phyloP scores from a whole-genome alignment of 106 monocot genomes.

The Apostasia shenzhenica region DNA sequence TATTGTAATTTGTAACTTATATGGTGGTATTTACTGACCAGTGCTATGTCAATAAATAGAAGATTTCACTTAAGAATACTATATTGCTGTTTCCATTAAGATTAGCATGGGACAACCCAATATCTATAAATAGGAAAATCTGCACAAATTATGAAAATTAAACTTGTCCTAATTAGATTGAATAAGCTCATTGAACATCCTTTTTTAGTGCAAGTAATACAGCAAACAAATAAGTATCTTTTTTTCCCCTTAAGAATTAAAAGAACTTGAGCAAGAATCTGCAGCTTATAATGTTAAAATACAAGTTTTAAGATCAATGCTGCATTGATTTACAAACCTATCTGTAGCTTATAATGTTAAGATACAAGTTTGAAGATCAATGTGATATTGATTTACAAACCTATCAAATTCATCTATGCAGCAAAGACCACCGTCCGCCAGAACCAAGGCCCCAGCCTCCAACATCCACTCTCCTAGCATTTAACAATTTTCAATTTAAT shows the following conservation, averaged over 20 bases:
- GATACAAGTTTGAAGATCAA: not conserved
- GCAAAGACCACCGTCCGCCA: constrained; percentile 98
- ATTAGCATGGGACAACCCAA: too few relatives aligned
- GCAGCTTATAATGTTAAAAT: not conserved
- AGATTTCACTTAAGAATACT: too few relatives aligned
- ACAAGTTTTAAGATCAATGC: not conserved
- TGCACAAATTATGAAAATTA: too few relatives aligned
- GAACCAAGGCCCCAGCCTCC: constrained; percentile 96
- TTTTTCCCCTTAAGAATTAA: not conserved
- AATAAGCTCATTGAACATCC: too few relatives aligned
- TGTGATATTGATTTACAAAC: constrained; percentile 16
- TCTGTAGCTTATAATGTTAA: constrained; percentile 10
- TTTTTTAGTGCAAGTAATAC: too few relatives aligned
- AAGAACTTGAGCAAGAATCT: not conserved
- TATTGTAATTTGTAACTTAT: too few relatives aligned
- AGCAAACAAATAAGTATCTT: too few relatives aligned
- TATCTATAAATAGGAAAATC: too few relatives aligned
- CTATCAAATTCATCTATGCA: constrained; percentile 99
- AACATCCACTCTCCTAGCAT: constrained; percentile 92
- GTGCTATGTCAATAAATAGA: too few relatives aligned
- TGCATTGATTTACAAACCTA: constrained; percentile 34
- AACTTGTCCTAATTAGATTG: too few relatives aligned
- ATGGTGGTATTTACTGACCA: too few relatives aligned
- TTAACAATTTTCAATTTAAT: not conserved
- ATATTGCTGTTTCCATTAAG: too few relatives aligned